phyloP scores from a whole-genome alignment of 768 basidiomycete genomes.

The Gloeostereum incarnatum region DNA sequence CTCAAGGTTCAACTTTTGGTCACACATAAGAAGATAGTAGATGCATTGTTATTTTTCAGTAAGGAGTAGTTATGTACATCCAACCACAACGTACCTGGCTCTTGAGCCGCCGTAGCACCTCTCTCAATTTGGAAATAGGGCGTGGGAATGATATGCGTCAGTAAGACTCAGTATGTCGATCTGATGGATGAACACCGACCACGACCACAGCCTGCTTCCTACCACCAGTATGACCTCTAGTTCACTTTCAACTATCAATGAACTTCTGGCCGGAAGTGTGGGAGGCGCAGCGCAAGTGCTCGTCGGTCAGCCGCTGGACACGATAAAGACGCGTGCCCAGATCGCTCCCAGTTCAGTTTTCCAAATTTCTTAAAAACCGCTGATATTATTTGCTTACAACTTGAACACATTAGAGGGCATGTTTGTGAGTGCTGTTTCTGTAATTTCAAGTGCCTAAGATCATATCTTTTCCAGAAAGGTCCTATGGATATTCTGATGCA shows the following conservation, averaged over 20 bases:
- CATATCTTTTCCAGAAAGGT: conserved; percentile 52
- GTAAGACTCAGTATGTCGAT: too few relatives aligned
- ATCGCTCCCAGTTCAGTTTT: conserved; percentile 64
- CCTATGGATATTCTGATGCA: conserved; percentile 85
- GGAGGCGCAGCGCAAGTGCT: conserved; percentile 94
- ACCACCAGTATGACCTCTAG: too few relatives aligned
- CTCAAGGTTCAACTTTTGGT: too few relatives aligned
- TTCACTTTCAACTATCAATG: conserved; percentile 77
- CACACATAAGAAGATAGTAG: too few relatives aligned
- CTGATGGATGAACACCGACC: too few relatives aligned
- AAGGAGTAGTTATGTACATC: too few relatives aligned
- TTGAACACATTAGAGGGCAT: conserved; percentile 77
- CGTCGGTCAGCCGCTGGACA: conserved; percentile 86
- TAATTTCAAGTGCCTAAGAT: not conserved
- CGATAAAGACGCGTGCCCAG: conserved; percentile 83
- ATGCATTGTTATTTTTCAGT: too few relatives aligned
- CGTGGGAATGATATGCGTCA: too few relatives aligned
- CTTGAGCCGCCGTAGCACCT: too few relatives aligned
- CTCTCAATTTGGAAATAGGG: too few relatives aligned
- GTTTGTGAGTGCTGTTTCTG: conserved; percentile 54
- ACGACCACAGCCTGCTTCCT: too few relatives aligned
- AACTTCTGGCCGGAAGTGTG: conserved; percentile 80
- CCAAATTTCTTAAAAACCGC: conserved; percentile 6
- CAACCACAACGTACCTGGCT: too few relatives aligned
- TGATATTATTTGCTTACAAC: conserved; percentile 3